A percentile compares a stretch with the other conserved stretches of the same genome.
These are phyloP conservation scores for Metschnikowia similis DNA, from an alignment of 805 yeast genomes.

Conservation along the genomic window DNA sequence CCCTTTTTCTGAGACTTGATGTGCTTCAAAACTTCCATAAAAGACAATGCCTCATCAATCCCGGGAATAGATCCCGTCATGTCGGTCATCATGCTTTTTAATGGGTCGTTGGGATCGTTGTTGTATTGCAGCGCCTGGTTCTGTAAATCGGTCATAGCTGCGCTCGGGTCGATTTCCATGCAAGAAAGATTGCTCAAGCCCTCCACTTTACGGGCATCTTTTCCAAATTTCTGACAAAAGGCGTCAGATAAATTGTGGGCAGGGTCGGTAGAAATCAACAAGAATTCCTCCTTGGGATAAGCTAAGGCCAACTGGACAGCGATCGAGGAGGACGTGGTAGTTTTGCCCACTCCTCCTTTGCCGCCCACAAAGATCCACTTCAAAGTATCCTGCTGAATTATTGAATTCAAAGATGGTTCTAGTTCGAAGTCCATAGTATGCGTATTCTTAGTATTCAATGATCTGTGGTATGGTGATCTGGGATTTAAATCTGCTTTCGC, in stretches of 20 bases:
- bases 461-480: neutral
- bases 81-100: conserved; percentile 76
- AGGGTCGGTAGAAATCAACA: conserved; percentile 94
- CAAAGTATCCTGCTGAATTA: conserved; percentile 59
- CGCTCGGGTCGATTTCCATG: conserved; percentile 98
- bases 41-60: conserved; percentile 95
- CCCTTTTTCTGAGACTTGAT: conserved; percentile 66
- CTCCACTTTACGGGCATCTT: conserved; percentile 90
- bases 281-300: conserved; percentile 75
- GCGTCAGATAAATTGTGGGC: conserved; percentile 98
- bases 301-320: conserved; percentile 88
- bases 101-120: conserved; percentile 57
- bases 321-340: conserved; percentile 93
- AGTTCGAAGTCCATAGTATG: conserved; percentile 50
- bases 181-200: conserved; percentile 87
- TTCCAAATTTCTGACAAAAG: conserved; percentile 95
- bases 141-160: conserved; percentile 82
- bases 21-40: conserved; percentile 97
- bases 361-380: conserved; percentile 99
- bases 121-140: conserved; percentile 54
- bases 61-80: conserved; percentile 96
- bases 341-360: conserved; percentile 99
- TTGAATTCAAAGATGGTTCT: conserved; percentile 68
- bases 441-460: neutral
- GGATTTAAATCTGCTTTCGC: neutral